Evolutionary conservation across 257 asterid genomes (phyloP).

Genomic region (Anisodus tanguticus): DNA sequence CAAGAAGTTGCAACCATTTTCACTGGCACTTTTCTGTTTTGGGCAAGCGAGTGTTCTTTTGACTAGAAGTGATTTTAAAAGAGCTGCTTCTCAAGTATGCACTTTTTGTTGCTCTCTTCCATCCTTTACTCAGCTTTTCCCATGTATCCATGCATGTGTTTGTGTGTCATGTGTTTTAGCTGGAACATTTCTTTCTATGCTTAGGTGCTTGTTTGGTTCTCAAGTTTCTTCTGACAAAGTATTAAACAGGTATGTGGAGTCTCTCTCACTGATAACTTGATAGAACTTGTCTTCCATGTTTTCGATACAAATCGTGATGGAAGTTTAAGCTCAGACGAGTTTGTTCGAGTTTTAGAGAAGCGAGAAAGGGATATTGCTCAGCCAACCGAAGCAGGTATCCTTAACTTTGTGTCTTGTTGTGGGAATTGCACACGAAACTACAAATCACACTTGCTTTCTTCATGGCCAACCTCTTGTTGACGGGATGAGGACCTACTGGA

Average conservation of each 20-base stretch:
- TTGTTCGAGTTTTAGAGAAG: constrained; percentile 72
- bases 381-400: constrained; percentile 79
- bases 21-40: constrained; percentile 78
- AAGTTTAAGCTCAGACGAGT: constrained; percentile 69
- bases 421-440: constrained; percentile 52
- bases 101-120: constrained; percentile 6
- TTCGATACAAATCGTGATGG: constrained; percentile 77
- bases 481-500: constrained; percentile 1
- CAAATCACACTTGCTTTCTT: constrained; percentile 48
- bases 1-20: constrained; percentile 69
- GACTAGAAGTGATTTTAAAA: constrained; percentile 69
- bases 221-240: constrained; percentile 21
- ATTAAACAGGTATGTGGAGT: constrained; percentile 71
- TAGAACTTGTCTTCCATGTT: constrained; percentile 70
- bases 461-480: constrained; percentile 37
- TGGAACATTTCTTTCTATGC: not conserved
- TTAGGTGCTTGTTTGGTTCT: not conserved
- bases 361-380: constrained; percentile 73
- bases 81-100: constrained; percentile 85
- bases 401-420: constrained; percentile 66
- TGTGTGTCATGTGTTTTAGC: not conserved
- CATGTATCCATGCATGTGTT: not conserved
- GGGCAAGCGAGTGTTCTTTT: constrained; percentile 76
- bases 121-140: constrained; percentile 6
- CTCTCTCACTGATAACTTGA: constrained; percentile 62